Evolutionary conservation across 345 rosid genomes (phyloP).

Genomic region (Acer negundo): DNA sequence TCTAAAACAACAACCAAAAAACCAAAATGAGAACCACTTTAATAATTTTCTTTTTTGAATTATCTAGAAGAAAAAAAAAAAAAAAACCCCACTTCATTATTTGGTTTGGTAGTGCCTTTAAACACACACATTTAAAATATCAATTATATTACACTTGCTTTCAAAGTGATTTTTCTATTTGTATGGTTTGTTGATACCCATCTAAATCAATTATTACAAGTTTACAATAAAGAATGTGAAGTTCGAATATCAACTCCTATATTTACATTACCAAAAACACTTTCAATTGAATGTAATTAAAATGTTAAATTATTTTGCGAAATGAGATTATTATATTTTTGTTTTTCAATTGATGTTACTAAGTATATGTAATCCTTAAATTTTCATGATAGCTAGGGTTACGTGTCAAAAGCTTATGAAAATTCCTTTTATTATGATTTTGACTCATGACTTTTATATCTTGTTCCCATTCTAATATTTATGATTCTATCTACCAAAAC

Average conservation of each 20-base stretch:
- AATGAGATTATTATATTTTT: too few species aligned
- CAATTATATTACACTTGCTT: neutral
- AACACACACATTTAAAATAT: neutral
- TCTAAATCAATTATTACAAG: neutral
- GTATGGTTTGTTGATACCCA: neutral
- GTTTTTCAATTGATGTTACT: too few species aligned
- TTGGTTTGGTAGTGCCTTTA: neutral
- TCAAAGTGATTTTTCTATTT: neutral
- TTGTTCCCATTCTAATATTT: neutral
- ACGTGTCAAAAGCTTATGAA: neutral
- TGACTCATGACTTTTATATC: neutral
- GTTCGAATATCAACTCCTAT: too few species aligned
- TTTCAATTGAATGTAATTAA: too few species aligned
- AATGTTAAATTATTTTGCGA: too few species aligned
- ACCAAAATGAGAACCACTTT: neutral
- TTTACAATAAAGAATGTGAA: too few species aligned
- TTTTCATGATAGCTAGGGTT: neutral
- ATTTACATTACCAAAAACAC: neutral
- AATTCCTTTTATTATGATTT: conserved; percentile 14
- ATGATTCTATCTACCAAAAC: neutral
- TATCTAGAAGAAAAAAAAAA: neutral
- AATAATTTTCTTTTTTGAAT: neutral
- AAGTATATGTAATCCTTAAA: neutral
- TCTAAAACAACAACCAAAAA: neutral
- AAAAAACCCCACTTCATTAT: neutral